phyloP scores from a whole-genome alignment of 352 stramenopile species.

The Hyaloperonospora brassicae region DNA sequence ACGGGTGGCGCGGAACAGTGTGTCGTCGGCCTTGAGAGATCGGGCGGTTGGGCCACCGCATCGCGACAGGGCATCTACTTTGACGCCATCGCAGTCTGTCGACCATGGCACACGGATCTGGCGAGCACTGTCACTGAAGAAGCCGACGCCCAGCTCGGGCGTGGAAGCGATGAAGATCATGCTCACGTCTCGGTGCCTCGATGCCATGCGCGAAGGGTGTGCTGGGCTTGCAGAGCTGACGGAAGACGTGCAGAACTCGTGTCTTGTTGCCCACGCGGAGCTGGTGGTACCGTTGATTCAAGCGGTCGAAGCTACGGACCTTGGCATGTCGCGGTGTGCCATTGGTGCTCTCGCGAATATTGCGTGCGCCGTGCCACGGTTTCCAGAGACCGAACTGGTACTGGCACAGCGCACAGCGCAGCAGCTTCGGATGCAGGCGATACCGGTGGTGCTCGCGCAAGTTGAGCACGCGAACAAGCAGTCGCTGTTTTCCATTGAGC shows the following conservation, averaged over 20 bases:
- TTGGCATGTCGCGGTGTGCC: conserved; percentile 61
- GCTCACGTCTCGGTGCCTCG: conserved; percentile 61
- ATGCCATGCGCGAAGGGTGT: conserved; percentile 71
- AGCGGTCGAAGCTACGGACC: conserved; percentile 38
- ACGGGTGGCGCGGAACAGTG: conserved; percentile 16
- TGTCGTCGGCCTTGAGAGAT: background rate
- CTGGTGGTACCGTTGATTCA: conserved; percentile 48
- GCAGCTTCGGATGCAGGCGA: conserved; percentile 42
- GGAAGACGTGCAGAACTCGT: conserved; percentile 50
- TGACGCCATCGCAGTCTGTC: conserved; percentile 3
- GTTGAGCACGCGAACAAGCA: conserved; percentile 40
- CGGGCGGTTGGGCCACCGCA: conserved; percentile 3
- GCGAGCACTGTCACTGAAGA: conserved; percentile 41
- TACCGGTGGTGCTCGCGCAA: conserved; percentile 33
- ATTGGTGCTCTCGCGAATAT: conserved; percentile 66
- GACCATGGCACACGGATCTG: conserved; percentile 49
- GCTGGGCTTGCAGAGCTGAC: conserved; percentile 63
- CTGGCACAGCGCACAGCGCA: conserved; percentile 26
- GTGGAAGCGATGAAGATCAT: conserved; percentile 83
- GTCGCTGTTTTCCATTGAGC: conserved; percentile 55
- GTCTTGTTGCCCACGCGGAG: conserved; percentile 43
- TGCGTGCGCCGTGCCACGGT: conserved; percentile 40
- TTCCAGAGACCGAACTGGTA: conserved; percentile 34
- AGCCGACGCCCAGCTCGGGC: conserved; percentile 48
- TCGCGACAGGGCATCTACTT: background rate